Conservation (phyloP, 2,329 filamentous ascomycete species). For the Cordyceps militaris region DNA sequence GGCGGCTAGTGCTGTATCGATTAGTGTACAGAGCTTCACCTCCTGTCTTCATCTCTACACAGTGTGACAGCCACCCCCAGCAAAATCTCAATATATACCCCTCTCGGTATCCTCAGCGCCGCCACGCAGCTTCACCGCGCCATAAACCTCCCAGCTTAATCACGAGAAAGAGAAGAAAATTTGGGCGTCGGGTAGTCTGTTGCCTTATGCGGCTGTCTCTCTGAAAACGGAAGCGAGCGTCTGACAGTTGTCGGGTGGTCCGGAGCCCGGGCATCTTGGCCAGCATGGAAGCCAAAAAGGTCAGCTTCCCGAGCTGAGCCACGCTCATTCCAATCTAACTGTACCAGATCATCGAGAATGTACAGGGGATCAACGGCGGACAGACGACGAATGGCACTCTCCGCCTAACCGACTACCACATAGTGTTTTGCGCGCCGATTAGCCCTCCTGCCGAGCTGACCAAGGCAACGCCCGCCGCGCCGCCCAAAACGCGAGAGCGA, state of each 20-base stretch:
- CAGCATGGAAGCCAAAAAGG: slow-evolving; percentile 36
- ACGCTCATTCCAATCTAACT: slow-evolving; percentile 19
- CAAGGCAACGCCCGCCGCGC: slow-evolving; percentile 16
- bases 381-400: slow-evolving; percentile 50
- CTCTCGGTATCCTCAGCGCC: slow-evolving; percentile 7
- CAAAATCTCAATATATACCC: not conserved
- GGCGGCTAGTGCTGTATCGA: not conserved
- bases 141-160: not conserved
- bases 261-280: not conserved
- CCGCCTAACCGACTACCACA: slow-evolving; percentile 57
- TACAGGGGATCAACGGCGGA: slow-evolving; percentile 54
- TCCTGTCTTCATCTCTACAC: not conserved
- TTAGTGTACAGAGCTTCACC: not conserved
- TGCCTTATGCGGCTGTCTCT: not conserved
- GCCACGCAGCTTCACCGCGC: not conserved
- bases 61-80: not conserved
- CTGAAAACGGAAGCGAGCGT: not conserved
- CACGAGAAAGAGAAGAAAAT: not conserved
- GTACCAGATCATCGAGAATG: slow-evolving; percentile 45
- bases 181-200: not conserved
- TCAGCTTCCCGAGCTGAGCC: slow-evolving; percentile 19
- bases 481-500: slow-evolving; percentile 51
- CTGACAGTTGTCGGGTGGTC: not conserved
- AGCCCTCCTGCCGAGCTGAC: slow-evolving; percentile 25
- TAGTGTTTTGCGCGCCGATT: slow-evolving; percentile 43